Evolutionary conservation across 2,329 filamentous ascomycete species (phyloP).

Genomic region (Cercospora janseana): DNA sequence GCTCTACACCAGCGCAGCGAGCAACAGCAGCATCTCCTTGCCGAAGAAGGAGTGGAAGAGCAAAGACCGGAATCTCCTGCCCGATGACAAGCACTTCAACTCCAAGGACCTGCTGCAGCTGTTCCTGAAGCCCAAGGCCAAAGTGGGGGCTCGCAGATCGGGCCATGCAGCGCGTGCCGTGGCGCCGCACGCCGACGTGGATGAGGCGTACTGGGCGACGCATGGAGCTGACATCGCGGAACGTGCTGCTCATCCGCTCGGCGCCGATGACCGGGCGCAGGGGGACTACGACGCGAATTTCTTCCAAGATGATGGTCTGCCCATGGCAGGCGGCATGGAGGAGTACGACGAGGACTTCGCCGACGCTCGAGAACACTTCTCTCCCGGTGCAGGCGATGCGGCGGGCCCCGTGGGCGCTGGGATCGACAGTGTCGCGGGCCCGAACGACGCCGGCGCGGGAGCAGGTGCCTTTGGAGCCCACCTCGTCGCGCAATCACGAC

Average conservation of each 20-base stretch:
- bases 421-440: slow-evolving; percentile 37
- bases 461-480: slow-evolving; percentile 61
- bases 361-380: slow-evolving; percentile 76
- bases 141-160: slow-evolving; percentile 66
- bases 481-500: slow-evolving; percentile 59
- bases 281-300: slow-evolving; percentile 96
- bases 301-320: slow-evolving; percentile 84
- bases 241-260: slow-evolving; percentile 34
- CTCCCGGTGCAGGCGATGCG: slow-evolving; percentile 57
- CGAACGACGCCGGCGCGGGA: slow-evolving; percentile 37
- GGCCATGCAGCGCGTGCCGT: slow-evolving; percentile 39
- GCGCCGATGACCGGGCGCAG: slow-evolving; percentile 55
- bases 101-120: slow-evolving; percentile 84
- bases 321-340: slow-evolving; percentile 61
- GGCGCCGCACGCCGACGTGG: slow-evolving; percentile 68
- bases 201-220: slow-evolving; percentile 93
- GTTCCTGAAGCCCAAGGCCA: slow-evolving; percentile 92
- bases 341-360: slow-evolving; percentile 74
- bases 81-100: slow-evolving; percentile 98
- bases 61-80: slow-evolving; percentile 86
- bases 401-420: slow-evolving; percentile 39
- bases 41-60: slow-evolving; percentile 95
- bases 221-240: slow-evolving; percentile 45
- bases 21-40: slow-evolving; percentile 76
- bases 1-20: slow-evolving; percentile 77